These are phyloP conservation scores for Babesia caballi DNA, from an alignment of 169 alveolate genomes.

Conservation along the genomic window DNA sequence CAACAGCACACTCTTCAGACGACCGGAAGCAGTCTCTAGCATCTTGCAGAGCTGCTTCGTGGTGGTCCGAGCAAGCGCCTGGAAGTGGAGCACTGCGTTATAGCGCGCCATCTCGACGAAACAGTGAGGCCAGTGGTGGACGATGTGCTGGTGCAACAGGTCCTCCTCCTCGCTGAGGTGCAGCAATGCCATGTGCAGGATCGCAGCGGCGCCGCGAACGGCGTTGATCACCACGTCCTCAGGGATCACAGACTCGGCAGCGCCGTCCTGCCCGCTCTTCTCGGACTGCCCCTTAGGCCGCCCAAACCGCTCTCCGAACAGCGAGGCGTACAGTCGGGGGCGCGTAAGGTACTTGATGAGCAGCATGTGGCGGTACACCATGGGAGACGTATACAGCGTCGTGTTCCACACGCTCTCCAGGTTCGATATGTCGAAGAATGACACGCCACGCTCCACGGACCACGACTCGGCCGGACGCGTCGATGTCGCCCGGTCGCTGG, in stretches of 20 bases:
- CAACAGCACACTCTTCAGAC: conserved; percentile 1
- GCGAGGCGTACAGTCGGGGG: background rate
- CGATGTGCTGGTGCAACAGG: background rate
- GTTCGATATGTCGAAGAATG: conserved; percentile 30
- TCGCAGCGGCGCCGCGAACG: conserved; percentile 15
- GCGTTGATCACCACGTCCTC: conserved; percentile 16
- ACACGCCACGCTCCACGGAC: background rate
- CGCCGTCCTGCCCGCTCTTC: background rate
- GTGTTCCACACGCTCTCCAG: conserved; percentile 19
- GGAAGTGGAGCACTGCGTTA: conserved; percentile 37
- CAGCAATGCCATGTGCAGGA: conserved; percentile 9
- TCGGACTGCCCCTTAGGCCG: background rate
- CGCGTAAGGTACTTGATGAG: background rate
- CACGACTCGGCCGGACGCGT: background rate
- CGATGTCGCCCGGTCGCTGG: background rate
- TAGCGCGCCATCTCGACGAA: conserved; percentile 29
- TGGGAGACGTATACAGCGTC: conserved; percentile 26
- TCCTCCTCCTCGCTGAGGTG: conserved; percentile 14
- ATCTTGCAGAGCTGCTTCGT: conserved; percentile 35
- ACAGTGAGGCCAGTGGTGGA: conserved; percentile 22
- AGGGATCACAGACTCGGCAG: background rate
- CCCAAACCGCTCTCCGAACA: background rate
- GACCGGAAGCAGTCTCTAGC: background rate
- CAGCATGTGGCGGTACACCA: conserved; percentile 17
- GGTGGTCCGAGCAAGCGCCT: conserved; percentile 10